These are phyloP conservation scores for Alternaria arborescens DNA, from an alignment of 2,329 filamentous ascomycete genomes.

Conservation along the genomic window DNA sequence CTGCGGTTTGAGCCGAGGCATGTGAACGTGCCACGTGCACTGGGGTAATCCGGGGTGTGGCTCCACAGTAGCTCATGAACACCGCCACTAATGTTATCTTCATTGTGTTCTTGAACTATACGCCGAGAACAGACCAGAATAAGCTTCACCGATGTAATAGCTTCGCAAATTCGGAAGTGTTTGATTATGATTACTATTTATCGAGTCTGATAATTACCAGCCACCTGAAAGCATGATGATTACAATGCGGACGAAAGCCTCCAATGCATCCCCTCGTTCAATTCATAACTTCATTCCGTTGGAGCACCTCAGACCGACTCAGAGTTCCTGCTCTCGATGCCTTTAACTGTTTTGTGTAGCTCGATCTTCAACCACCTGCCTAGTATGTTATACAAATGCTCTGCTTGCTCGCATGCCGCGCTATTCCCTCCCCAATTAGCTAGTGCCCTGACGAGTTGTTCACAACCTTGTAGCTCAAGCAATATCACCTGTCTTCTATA, in stretches of 20 bases:
- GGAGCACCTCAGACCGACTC: background rate
- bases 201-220: background rate
- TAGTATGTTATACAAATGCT: conserved; percentile 43
- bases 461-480: conserved; percentile 40
- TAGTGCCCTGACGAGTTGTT: conserved; percentile 40
- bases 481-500: conserved; percentile 38
- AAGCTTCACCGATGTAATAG: too few relatives aligned
- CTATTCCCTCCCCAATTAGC: conserved; percentile 36
- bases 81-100: background rate
- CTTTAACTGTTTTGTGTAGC: conserved; percentile 38
- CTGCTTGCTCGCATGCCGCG: conserved; percentile 31
- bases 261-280: background rate
- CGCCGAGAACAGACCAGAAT: too few relatives aligned
- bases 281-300: background rate
- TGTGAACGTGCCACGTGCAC: conserved; percentile 30
- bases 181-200: background rate
- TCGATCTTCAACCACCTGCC: conserved; percentile 46
- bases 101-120: background rate
- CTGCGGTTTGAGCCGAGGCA: conserved; percentile 33
- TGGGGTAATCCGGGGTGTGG: conserved; percentile 26
- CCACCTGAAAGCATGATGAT: background rate
- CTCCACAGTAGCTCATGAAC: background rate
- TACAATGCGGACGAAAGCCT: background rate
- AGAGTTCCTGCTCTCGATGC: conserved; percentile 30
- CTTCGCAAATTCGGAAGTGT: accelerated